Evolutionary conservation across 2,329 filamentous ascomycete species (phyloP), one percentile per base, ranked within the genome.

Genomic region (Pseudocercospora eumusae): DNA sequence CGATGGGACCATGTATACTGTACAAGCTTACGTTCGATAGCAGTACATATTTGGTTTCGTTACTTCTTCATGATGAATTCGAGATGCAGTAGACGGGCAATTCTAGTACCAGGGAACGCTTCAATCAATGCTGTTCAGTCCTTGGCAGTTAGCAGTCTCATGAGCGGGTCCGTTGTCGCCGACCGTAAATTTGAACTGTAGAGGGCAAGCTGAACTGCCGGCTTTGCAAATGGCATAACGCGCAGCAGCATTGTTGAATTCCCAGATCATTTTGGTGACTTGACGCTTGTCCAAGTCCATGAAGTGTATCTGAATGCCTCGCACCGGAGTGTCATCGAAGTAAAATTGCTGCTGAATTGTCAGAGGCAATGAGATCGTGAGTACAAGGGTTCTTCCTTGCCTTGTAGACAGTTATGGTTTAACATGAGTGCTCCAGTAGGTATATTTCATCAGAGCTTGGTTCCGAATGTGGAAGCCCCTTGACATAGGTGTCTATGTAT

Each of bases 401-500:
- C 44, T 18, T 47, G n/a, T 61, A 61, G 18, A 54, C 45, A 6
- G 59, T 57, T 23, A 57, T 57, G 5, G 53, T 57, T n/a, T 61
- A 42, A 36, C 53, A 61, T 18, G 36, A 56, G 21, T 56, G 59
- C 6, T 53, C 53, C n/a, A 52, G 18, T 11, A 54, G 49, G 21
- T 44, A 28, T n/a, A 60, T 25, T 13, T 44, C 42, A 21, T 31
- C 23, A 31, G 47, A 28, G 18, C 20, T 33, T 13, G 50, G 33
- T 3, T 23, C 18, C 3, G 50, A 27, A 11, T 10, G 13, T 11
- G 59, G 59, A 11, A 61, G 31, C 15, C 23, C 21, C 9, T 40
- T 25, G 15, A 27, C 13, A 33, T 61, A 56, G 18, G 15, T 56
- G 23, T 33, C 20, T 21, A 56, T 6, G 44, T 44, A 57, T 23